Conservation (phyloP, 169 alveolate genomes). For the Plasmodium chabaudi region DNA sequence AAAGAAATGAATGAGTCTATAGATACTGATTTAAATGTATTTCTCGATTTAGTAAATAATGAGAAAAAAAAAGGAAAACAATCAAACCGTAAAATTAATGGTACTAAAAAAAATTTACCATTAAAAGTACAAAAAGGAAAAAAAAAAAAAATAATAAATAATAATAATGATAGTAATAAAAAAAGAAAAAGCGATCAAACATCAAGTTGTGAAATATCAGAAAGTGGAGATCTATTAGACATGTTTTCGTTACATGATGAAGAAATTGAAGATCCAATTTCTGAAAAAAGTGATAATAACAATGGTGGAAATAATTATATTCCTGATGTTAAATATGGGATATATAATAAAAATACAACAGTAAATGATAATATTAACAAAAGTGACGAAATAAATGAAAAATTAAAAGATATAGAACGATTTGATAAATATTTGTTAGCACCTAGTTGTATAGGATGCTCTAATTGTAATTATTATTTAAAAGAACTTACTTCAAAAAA, state of each 20-base stretch:
- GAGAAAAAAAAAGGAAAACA: no score
- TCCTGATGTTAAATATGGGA: not conserved
- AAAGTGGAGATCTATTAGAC: not conserved
- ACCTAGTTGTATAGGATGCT: slow-evolving; percentile 14
- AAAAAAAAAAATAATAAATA: no score
- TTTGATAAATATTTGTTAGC: slow-evolving; percentile 9
- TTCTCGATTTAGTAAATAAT: no score
- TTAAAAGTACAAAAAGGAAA: no score
- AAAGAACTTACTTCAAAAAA: slow-evolving; percentile 43
- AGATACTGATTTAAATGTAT: no score
- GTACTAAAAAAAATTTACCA: no score
- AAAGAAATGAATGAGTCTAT: no score
- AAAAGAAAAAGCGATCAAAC: not conserved
- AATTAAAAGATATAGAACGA: not conserved
- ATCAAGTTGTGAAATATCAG: not conserved
- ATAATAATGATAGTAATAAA: no score
- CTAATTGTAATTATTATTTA: slow-evolving; percentile 30
- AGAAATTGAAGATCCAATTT: not conserved
- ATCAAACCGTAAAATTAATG: no score
- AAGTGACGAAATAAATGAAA: not conserved
- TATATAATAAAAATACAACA: not conserved
- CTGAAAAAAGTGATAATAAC: not conserved
- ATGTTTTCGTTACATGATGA: not conserved
- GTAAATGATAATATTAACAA: not conserved
- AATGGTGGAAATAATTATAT: not conserved